These are phyloP conservation scores for Raphidocelis subcapitata DNA, from an alignment of 139 green algal genomes.

Conservation along the genomic window DNA sequence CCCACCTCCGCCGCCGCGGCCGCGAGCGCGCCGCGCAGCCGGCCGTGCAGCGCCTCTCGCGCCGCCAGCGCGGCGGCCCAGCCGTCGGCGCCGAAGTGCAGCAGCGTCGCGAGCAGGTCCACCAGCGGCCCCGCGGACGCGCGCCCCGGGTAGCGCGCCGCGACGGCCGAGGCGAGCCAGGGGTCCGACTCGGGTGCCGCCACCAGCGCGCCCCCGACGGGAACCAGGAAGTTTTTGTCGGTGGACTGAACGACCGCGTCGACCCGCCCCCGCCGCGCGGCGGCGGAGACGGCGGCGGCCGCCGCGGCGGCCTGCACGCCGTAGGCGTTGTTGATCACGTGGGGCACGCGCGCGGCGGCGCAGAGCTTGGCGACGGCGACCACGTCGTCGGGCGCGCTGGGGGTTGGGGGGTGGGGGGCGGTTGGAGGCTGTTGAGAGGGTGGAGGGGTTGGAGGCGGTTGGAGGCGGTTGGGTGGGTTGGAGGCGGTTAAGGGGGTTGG, in stretches of 20 bases:
- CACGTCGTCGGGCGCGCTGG: constrained; percentile 50
- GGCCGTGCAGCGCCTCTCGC: constrained; percentile 66
- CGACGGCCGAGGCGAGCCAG: constrained; percentile 70
- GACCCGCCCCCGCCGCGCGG: constrained; percentile 73
- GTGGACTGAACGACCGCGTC: constrained; percentile 87
- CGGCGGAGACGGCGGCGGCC: constrained; percentile 38
- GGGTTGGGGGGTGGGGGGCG: neutral
- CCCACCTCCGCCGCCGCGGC: constrained; percentile 47
- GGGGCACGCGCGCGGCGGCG: constrained; percentile 51
- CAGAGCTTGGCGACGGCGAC: constrained; percentile 81
- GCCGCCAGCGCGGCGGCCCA: constrained; percentile 67
- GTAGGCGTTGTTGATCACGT: constrained; percentile 99
- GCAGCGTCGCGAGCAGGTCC: constrained; percentile 93
- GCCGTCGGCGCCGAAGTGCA: constrained; percentile 77
- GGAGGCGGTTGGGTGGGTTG: too few relatives aligned
- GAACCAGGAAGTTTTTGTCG: constrained; percentile 98
- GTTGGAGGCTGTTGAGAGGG: too few relatives aligned
- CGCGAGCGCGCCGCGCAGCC: constrained; percentile 47
- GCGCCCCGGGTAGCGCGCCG: constrained; percentile 77
- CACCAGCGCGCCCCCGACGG: constrained; percentile 81
- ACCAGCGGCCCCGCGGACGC: constrained; percentile 74
- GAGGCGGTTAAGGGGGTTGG: too few relatives aligned
- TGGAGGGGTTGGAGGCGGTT: too few relatives aligned
- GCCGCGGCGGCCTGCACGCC: constrained; percentile 79
- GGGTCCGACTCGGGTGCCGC: constrained; percentile 25